A percentile compares a stretch with the other conserved stretches of the same genome.
Evolutionary conservation across 805 yeast species (phyloP).

Genomic region (Yarrowia deformans): DNA sequence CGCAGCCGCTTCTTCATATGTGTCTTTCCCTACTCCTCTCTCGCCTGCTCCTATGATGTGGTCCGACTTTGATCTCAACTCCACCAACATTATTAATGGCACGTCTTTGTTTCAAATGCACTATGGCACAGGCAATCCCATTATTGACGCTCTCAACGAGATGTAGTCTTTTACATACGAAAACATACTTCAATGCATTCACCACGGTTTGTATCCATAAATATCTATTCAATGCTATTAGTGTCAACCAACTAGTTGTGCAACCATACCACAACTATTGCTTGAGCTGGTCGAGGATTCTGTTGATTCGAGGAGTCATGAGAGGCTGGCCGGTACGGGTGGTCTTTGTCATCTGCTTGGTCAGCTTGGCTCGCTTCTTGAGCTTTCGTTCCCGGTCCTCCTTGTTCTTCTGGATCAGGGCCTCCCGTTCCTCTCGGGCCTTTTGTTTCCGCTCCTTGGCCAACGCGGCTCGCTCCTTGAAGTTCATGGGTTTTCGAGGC

Average conservation of each 20-base stretch:
- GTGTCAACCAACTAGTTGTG: too few relatives aligned
- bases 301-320: conserved; percentile 87
- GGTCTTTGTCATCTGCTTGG: conserved; percentile 57
- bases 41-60: conserved; percentile 6
- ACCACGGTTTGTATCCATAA: neutral
- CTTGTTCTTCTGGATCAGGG: conserved; percentile 54
- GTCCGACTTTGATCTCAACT: conserved; percentile 28
- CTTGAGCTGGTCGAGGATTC: conserved; percentile 73
- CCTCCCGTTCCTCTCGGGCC: conserved; percentile 53
- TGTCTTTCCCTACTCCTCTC: conserved; percentile 17
- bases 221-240: neutral
- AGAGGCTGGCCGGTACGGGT: conserved; percentile 85
- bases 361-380: conserved; percentile 56
- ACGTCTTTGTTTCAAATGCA: conserved; percentile 13
- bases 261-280: neutral
- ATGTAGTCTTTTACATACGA: too few relatives aligned
- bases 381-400: conserved; percentile 51
- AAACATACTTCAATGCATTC: too few relatives aligned
- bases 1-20: neutral
- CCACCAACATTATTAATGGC: conserved; percentile 22
- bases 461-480: conserved; percentile 51
- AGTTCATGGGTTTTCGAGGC: conserved; percentile 44
- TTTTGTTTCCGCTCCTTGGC: conserved; percentile 56
- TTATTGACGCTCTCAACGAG: conserved; percentile 19
- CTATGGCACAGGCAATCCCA: conserved; percentile 6